phyloP scores from a whole-genome alignment of 805 yeast genomes.

The Pichia eremophila region DNA sequence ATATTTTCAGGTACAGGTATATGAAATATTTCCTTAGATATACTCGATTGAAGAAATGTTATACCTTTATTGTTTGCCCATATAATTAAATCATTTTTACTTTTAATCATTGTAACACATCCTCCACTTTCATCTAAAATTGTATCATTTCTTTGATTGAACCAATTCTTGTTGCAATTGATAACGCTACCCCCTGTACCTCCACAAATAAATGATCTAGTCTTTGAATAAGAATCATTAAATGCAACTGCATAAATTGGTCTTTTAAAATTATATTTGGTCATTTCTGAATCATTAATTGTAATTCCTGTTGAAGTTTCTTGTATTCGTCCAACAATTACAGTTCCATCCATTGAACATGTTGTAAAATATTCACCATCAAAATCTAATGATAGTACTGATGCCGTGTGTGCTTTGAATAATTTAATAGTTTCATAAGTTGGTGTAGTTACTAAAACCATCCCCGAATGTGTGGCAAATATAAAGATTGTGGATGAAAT shows the following conservation, averaged over 20 bases:
- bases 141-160: constrained; percentile 70
- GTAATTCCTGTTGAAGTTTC: constrained; percentile 24
- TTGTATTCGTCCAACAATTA: constrained; percentile 63
- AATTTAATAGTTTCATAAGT: constrained; percentile 58
- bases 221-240: constrained; percentile 54
- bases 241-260: constrained; percentile 84
- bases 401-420: constrained; percentile 76
- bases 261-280: constrained; percentile 73
- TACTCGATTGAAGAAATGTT: constrained; percentile 48
- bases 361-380: constrained; percentile 75
- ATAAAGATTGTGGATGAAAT: constrained; percentile 54
- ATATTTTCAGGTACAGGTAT: constrained; percentile 48
- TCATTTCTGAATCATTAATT: constrained; percentile 40
- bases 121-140: constrained; percentile 52
- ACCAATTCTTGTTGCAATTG: constrained; percentile 73
- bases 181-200: constrained; percentile 83
- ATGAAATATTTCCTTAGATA: constrained; percentile 38
- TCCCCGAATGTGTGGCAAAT: constrained; percentile 87
- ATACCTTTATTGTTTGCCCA: constrained; percentile 87
- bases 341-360: constrained; percentile 91
- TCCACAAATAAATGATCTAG: constrained; percentile 70
- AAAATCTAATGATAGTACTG: constrained; percentile 61
- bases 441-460: constrained; percentile 57
- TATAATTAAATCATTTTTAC: constrained; percentile 54
- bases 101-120: constrained; percentile 59